Percentiles rank a stretch among this genome's conserved stretches.
phyloP scores from a whole-genome alignment of 257 asterid genomes.

The Rauvolfia tetraphylla region DNA sequence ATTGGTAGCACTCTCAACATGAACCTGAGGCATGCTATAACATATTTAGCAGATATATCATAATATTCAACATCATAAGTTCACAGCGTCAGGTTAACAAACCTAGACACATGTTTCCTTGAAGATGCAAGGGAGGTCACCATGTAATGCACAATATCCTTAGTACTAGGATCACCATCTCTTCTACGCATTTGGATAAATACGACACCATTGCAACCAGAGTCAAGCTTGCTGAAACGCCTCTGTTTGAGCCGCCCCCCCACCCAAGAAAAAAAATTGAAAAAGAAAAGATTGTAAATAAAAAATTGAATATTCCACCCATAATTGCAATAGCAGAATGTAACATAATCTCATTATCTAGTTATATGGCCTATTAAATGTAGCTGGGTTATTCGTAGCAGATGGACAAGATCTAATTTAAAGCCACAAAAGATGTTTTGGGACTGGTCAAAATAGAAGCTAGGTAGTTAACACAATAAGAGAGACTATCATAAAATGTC shows the following conservation, averaged over 20 bases:
- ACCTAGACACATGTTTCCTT: slow-evolving; percentile 83
- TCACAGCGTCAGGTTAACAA: slow-evolving; percentile 7
- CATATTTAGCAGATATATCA: slow-evolving; percentile 21
- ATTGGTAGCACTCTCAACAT: slow-evolving; percentile 81
- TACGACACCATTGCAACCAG: slow-evolving; percentile 91
- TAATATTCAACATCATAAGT: background rate
- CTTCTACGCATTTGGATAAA: slow-evolving; percentile 85
- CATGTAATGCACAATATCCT: slow-evolving; percentile 83
- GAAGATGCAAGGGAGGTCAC: slow-evolving; percentile 80
- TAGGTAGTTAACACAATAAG: background rate
- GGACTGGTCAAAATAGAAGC: background rate
- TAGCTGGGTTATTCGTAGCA: too few species aligned
- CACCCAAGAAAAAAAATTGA: slow-evolving; percentile 11
- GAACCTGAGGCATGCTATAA: slow-evolving; percentile 54
- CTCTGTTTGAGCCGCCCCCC: slow-evolving; percentile 41
- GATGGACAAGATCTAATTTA: too few species aligned
- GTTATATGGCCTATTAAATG: background rate
- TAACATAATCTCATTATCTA: background rate
- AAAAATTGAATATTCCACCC: background rate
- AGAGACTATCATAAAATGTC: background rate
- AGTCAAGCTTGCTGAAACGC: slow-evolving; percentile 74
- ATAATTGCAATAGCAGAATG: background rate
- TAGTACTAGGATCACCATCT: slow-evolving; percentile 82
- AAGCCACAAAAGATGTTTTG: background rate
- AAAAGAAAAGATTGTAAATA: background rate